Conservation (phyloP, 345 rosid species). For the Clarkia xantiana region DNA sequence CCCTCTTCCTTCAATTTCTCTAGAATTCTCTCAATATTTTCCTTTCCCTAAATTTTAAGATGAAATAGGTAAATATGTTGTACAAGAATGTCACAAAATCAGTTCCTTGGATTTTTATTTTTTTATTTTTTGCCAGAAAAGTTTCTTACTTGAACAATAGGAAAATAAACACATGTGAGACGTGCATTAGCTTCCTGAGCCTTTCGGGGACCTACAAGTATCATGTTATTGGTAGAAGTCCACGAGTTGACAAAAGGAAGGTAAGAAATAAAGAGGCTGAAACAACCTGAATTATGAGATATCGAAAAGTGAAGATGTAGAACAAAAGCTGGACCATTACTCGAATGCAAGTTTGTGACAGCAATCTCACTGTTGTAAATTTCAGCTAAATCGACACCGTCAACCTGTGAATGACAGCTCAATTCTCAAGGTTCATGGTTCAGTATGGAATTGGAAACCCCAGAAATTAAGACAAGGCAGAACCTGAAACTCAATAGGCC, state of each 20-base stretch:
- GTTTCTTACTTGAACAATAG: slow-evolving; percentile 37
- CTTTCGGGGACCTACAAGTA: slow-evolving; percentile 20
- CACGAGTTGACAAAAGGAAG: neutral
- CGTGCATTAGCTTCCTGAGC: slow-evolving; percentile 48
- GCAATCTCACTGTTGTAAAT: slow-evolving; percentile 48
- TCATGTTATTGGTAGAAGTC: too few species aligned
- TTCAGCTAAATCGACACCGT: slow-evolving; percentile 52
- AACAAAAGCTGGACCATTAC: slow-evolving; percentile 45
- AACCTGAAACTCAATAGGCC: slow-evolving; percentile 56
- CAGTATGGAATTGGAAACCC: too few species aligned
- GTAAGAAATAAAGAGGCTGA: neutral
- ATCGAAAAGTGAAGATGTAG: slow-evolving; percentile 30
- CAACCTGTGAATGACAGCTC: slow-evolving; percentile 25
- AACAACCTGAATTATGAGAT: slow-evolving; percentile 1
- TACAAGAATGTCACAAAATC: too few species aligned
- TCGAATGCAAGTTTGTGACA: slow-evolving; percentile 45
- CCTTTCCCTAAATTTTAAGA: slow-evolving; percentile 39
- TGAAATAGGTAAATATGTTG: neutral
- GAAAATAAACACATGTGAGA: slow-evolving; percentile 54
- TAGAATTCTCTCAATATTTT: slow-evolving; percentile 41
- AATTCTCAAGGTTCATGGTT: neutral
- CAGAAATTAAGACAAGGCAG: neutral
- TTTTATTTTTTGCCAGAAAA: too few species aligned
- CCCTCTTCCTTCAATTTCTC: slow-evolving; percentile 33
- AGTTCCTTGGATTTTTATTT: too few species aligned